Evolutionary conservation across 2,329 filamentous ascomycete genomes (phyloP).

Genomic region (Triangularia setosa): DNA sequence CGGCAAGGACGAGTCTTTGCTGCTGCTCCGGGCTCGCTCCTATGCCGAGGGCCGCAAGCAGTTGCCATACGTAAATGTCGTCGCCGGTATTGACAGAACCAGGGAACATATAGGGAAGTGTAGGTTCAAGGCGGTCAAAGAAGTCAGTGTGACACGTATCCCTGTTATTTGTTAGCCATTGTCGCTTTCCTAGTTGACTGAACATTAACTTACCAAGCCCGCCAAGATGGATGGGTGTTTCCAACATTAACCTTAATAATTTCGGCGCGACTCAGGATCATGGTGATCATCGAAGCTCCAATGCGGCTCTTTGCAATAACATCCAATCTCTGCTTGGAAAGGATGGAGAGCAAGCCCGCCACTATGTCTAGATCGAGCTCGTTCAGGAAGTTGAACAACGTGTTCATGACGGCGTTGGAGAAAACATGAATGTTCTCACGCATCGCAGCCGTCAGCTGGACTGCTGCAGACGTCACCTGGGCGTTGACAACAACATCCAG

Average conservation of each 20-base stretch:
- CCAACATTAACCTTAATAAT: slow-evolving; percentile 75
- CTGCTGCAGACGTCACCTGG: slow-evolving; percentile 69
- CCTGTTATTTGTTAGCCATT: slow-evolving; percentile 44
- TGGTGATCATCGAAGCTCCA: slow-evolving; percentile 84
- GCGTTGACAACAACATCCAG: slow-evolving; percentile 85
- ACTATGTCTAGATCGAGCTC: slow-evolving; percentile 90
- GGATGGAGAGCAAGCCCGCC: slow-evolving; percentile 79
- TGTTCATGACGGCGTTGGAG: slow-evolving; percentile 80
- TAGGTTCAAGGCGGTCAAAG: slow-evolving; percentile 82
- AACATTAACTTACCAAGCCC: slow-evolving; percentile 65
- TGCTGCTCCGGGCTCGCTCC: slow-evolving; percentile 92
- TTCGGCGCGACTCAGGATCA: slow-evolving; percentile 90
- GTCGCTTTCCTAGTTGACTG: not conserved
- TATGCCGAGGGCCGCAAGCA: slow-evolving; percentile 90
- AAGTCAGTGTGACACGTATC: slow-evolving; percentile 76
- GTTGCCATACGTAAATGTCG: slow-evolving; percentile 97
- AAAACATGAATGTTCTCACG: slow-evolving; percentile 94
- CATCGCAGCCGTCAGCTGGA: slow-evolving; percentile 66
- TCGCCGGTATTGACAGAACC: slow-evolving; percentile 85
- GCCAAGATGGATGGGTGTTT: slow-evolving; percentile 64
- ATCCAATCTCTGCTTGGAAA: slow-evolving; percentile 80
- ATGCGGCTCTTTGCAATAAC: slow-evolving; percentile 82
- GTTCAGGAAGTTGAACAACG: slow-evolving; percentile 83
- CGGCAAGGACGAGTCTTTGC: slow-evolving; percentile 86
- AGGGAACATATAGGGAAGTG: slow-evolving; percentile 82